Evolutionary conservation across 2,329 filamentous ascomycete genomes (phyloP).

Genomic region (Cladosporium sp.): DNA sequence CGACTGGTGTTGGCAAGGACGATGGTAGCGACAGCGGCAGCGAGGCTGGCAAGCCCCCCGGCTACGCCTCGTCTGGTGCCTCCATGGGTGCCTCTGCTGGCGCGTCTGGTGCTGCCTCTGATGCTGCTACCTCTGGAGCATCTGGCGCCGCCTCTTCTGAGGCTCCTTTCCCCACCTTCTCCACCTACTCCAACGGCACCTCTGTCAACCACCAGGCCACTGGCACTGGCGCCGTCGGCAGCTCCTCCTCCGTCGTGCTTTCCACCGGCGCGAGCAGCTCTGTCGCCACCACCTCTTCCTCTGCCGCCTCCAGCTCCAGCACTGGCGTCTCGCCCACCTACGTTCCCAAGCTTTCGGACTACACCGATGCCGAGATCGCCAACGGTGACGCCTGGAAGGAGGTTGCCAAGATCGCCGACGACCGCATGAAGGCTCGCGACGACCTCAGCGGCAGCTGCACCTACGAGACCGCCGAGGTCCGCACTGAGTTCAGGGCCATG

Average conservation of each 20-base stretch:
- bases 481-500: slow-evolving; percentile 26
- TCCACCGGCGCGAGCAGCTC: background rate
- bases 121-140: background rate
- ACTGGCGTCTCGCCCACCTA: slow-evolving; percentile 6
- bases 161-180: slow-evolving; percentile 8
- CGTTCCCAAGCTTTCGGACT: slow-evolving; percentile 15
- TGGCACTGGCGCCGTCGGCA: background rate
- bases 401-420: slow-evolving; percentile 22
- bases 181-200: slow-evolving; percentile 7
- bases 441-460: slow-evolving; percentile 23
- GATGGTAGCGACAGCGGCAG: background rate
- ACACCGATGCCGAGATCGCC: slow-evolving; percentile 21
- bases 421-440: slow-evolving; percentile 24
- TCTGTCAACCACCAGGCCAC: slow-evolving; percentile 7
- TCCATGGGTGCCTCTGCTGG: background rate
- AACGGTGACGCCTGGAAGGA: slow-evolving; percentile 27
- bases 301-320: slow-evolving; percentile 6
- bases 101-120: background rate
- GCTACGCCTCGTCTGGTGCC: background rate
- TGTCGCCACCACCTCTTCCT: background rate
- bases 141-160: background rate
- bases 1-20: background rate
- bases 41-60: background rate
- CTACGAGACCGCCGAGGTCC: slow-evolving; percentile 23
- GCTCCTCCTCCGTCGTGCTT: background rate